These are phyloP conservation scores for Ustilago nuda DNA, from an alignment of 1,284 basidiomycete genomes.

Conservation along the genomic window DNA sequence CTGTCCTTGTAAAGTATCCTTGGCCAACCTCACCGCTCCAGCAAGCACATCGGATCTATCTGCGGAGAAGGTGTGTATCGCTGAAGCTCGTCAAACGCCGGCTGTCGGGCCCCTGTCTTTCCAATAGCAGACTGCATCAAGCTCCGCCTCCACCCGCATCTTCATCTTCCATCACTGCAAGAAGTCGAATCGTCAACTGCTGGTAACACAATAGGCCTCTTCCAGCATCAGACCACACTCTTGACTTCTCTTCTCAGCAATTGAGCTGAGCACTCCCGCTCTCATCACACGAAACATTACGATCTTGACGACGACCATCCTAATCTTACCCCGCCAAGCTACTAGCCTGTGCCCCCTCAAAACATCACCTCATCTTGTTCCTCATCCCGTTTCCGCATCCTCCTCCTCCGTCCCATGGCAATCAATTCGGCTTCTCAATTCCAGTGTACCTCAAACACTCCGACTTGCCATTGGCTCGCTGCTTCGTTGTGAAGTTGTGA, in stretches of 20 bases:
- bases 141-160: neutral
- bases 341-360: neutral
- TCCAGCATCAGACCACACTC: neutral
- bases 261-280: neutral
- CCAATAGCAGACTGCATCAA: neutral
- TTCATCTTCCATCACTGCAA: neutral
- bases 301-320: constrained; percentile 27
- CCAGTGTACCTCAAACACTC: neutral
- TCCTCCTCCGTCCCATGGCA: neutral
- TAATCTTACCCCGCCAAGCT: neutral
- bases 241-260: neutral
- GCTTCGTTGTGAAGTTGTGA: constrained; percentile 1
- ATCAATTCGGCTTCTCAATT: neutral
- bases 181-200: neutral
- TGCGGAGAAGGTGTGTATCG: neutral
- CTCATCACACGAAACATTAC: constrained; percentile 24
- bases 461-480: neutral
- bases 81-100: neutral
- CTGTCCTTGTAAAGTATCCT: neutral
- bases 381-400: neutral
- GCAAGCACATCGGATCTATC: neutral
- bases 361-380: neutral
- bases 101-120: neutral
- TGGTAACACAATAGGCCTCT: neutral
- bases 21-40: neutral